A percentile compares a stretch with the other conserved stretches of the same genome.
phyloP scores from a whole-genome alignment of 2,329 filamentous ascomycete species.

The Herpomyces periplanetae region DNA sequence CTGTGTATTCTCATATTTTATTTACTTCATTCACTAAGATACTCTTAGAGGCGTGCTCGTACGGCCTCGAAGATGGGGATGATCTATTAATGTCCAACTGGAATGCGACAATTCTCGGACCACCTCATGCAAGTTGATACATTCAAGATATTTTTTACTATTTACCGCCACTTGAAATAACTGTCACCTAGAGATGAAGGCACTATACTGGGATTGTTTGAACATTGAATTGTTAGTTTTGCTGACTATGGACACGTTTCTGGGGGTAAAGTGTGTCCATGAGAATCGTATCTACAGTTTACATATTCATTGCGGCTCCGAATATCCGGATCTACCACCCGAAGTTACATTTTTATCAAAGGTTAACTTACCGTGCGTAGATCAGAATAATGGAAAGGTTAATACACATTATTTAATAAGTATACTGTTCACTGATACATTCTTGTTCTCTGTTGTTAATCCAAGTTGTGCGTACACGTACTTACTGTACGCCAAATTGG shows the following conservation, averaged over 20 bases:
- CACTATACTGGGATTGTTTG: neutral
- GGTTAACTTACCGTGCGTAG: slow-evolving; percentile 85
- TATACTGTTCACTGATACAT: too few species aligned
- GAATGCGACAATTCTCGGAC: slow-evolving; percentile 89
- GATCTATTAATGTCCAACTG: slow-evolving; percentile 92
- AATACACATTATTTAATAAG: too few species aligned
- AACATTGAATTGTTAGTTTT: neutral
- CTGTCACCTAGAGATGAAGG: slow-evolving; percentile 2
- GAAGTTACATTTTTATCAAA: slow-evolving; percentile 68
- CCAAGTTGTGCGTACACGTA: too few species aligned
- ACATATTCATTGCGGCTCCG: slow-evolving; percentile 65
- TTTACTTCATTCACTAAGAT: too few species aligned
- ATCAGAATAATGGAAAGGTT: slow-evolving; percentile 32
- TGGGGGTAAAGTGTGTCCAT: slow-evolving; percentile 36
- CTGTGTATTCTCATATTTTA: too few species aligned
- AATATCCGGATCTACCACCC: slow-evolving; percentile 63
- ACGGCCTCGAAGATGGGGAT: slow-evolving; percentile 68
- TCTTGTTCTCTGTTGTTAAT: too few species aligned
- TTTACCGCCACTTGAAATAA: neutral
- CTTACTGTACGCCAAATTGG: too few species aligned
- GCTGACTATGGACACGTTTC: slow-evolving; percentile 4
- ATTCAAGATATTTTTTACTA: slow-evolving; percentile 18
- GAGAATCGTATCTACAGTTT: slow-evolving; percentile 97
- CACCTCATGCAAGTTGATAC: slow-evolving; percentile 50
- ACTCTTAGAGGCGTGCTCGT: slow-evolving; percentile 82